A percentile compares a stretch with the other conserved stretches of the same genome.
Conservation (phyloP, 345 rosid genomes). For the Carallia pectinifolia region DNA sequence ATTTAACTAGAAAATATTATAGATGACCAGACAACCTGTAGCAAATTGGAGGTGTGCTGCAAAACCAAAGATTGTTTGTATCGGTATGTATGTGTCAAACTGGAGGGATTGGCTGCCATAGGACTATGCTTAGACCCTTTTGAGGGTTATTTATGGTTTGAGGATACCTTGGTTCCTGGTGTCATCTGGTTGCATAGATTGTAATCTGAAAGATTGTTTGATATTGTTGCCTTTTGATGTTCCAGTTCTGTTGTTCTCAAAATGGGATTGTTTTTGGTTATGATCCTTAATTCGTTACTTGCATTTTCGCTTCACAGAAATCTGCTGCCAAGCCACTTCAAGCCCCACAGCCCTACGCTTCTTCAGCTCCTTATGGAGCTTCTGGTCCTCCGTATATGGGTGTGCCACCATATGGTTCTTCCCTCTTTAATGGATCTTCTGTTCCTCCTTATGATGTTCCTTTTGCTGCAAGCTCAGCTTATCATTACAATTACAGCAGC, state of each 20-base stretch:
- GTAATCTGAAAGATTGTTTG: no score
- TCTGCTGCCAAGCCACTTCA: slow-evolving; percentile 75
- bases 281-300: neutral
- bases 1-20: neutral
- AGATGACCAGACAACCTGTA: neutral
- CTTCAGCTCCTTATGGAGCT: slow-evolving; percentile 76
- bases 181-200: no score
- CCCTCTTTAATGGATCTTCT: slow-evolving; percentile 73
- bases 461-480: slow-evolving; percentile 86
- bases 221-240: no score
- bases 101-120: neutral
- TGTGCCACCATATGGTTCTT: slow-evolving; percentile 82
- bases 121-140: neutral
- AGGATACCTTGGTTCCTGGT: no score
- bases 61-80: neutral
- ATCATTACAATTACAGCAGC: slow-evolving; percentile 70
- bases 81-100: no score
- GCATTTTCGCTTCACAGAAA: slow-evolving; percentile 45
- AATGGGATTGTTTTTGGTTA: no score
- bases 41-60: neutral
- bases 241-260: no score
- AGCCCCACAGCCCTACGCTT: slow-evolving; percentile 54
- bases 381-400: slow-evolving; percentile 82
- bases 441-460: slow-evolving; percentile 85
- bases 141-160: no score